A percentile compares a stretch with the other conserved stretches of the same genome.
Conservation (phyloP, 148 eudicot genomes). For the Salicornia ramosissima region DNA sequence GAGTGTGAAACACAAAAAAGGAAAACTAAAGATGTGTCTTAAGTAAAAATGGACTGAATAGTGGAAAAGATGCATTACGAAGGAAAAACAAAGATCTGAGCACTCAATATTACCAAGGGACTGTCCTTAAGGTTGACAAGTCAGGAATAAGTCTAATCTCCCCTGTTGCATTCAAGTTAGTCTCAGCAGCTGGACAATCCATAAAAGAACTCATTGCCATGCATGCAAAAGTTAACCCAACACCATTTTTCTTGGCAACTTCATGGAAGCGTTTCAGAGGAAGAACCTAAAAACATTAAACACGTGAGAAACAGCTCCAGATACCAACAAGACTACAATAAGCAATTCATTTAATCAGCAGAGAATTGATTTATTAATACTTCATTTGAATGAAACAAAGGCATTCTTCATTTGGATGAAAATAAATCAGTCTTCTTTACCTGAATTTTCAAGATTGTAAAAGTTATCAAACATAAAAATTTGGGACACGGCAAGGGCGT, state of each 20-base stretch:
- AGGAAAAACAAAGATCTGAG: neutral
- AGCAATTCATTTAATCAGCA: neutral
- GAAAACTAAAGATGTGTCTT: neutral
- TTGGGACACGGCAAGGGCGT: neutral
- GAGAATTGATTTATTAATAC: neutral
- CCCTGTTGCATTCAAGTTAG: slow-evolving; percentile 73
- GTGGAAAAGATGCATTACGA: neutral
- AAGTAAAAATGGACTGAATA: neutral
- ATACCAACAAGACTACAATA: neutral
- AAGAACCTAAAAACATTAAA: slow-evolving; percentile 44
- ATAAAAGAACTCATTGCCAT: slow-evolving; percentile 76
- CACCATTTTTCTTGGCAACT: slow-evolving; percentile 63
- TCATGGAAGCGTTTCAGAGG: slow-evolving; percentile 67
- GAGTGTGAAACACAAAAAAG: neutral
- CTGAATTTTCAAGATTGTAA: neutral
- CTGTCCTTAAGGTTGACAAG: slow-evolving; percentile 60
- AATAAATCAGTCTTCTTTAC: neutral
- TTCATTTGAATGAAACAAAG: neutral
- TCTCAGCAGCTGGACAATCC: slow-evolving; percentile 77
- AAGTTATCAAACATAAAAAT: neutral
- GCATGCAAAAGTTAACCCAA: slow-evolving; percentile 74
- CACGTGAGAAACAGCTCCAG: neutral
- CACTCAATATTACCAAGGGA: slow-evolving; percentile 68
- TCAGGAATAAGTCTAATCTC: slow-evolving; percentile 91
- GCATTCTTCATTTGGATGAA: neutral